Evolutionary conservation across 164 flowering plant genomes (phyloP).

Genomic region (Dillenia turbinata): DNA sequence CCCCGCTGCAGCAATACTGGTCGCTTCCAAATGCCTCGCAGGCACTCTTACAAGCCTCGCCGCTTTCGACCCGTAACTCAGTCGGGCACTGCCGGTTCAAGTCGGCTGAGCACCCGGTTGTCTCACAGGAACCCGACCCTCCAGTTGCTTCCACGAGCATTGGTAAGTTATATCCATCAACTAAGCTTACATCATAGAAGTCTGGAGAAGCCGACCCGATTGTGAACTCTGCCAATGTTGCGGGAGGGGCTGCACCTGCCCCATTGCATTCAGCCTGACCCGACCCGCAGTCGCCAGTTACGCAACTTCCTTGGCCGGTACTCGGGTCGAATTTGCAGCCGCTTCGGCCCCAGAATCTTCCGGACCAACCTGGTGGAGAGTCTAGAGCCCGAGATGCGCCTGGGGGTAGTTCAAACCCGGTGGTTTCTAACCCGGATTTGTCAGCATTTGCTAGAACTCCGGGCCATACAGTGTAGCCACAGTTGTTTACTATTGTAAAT

Average conservation of each 20-base stretch:
- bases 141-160: conserved; percentile 44
- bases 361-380: conserved; percentile 49
- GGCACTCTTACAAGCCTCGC: conserved; percentile 62
- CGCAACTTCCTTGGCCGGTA: conserved; percentile 40
- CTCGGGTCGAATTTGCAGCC: conserved; percentile 41
- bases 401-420: conserved; percentile 14
- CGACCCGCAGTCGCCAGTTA: conserved; percentile 63
- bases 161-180: conserved; percentile 76
- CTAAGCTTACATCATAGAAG: conserved; percentile 78
- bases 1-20: conserved; percentile 72
- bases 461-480: conserved; percentile 18
- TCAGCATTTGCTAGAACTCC: conserved; percentile 18
- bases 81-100: conserved; percentile 52
- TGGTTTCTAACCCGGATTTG: conserved; percentile 7
- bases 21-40: conserved; percentile 62
- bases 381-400: conserved; percentile 14
- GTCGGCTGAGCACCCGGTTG: conserved; percentile 54
- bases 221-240: conserved; percentile 67
- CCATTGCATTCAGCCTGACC: conserved; percentile 53
- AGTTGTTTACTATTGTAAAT: conserved; percentile 17
- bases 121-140: conserved; percentile 44
- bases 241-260: conserved; percentile 50
- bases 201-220: conserved; percentile 44
- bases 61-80: conserved; percentile 42
- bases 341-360: conserved; percentile 75